A percentile compares a stretch with the other conserved stretches of the same genome.
phyloP scores from a whole-genome alignment of 768 basidiomycete genomes.

The Lactarius quietus region DNA sequence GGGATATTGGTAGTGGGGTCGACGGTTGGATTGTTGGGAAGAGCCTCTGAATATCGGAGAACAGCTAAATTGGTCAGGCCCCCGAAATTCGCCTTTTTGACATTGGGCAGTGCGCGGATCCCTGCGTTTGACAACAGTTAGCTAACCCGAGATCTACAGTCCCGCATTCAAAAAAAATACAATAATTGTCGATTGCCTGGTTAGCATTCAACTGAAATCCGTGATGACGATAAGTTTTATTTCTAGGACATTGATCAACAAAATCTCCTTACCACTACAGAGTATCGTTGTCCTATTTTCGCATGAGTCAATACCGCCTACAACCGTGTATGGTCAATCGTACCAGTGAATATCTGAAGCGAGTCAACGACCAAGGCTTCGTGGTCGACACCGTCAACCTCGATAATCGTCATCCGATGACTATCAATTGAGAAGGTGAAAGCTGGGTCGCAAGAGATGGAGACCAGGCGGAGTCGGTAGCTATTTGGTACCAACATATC shows the following conservation, averaged over 20 bases:
- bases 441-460: constrained; percentile 33
- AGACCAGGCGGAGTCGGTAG: constrained; percentile 27
- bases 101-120: too few relatives aligned
- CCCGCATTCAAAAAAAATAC: too few relatives aligned
- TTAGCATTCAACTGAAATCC: too few relatives aligned
- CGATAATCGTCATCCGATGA: constrained; percentile 42
- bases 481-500: neutral
- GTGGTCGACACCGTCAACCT: constrained; percentile 37
- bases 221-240: too few relatives aligned
- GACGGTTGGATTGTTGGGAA: neutral
- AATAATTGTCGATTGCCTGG: too few relatives aligned
- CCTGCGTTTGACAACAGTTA: too few relatives aligned
- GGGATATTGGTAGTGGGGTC: constrained; percentile 14
- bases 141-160: too few relatives aligned
- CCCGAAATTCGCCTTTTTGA: neutral
- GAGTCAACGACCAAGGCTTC: constrained; percentile 38
- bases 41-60: constrained; percentile 18
- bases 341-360: constrained; percentile 42
- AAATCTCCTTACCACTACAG: constrained; percentile 27
- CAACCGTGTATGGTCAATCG: constrained; percentile 1
- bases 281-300: constrained; percentile 26
- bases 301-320: too few relatives aligned
- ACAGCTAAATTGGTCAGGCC: constrained; percentile 20
- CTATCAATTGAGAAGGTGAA: constrained; percentile 40
- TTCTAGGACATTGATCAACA: neutral